phyloP scores from a whole-genome alignment of 257 asterid genomes.

The Anisodus acutangulus region DNA sequence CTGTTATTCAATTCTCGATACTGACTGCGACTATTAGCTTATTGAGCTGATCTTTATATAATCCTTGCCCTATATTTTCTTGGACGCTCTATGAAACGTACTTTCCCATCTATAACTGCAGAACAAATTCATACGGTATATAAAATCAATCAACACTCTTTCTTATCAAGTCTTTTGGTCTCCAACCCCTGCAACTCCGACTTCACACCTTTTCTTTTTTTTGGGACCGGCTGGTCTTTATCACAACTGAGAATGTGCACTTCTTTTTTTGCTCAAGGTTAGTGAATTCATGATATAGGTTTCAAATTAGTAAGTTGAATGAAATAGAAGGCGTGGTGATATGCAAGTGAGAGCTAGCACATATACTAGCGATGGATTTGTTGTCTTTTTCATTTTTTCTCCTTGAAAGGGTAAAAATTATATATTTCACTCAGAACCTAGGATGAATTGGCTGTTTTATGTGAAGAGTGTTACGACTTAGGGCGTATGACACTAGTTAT shows the following conservation, averaged over 20 bases:
- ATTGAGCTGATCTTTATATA: background rate
- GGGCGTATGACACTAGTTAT: background rate
- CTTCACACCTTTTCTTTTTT: background rate
- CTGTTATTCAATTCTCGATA: background rate
- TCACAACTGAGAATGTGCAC: background rate
- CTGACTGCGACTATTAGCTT: too few species aligned
- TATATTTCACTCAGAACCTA: too few species aligned
- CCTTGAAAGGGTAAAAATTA: too few species aligned
- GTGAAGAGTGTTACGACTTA: too few species aligned
- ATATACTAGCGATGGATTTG: too few species aligned
- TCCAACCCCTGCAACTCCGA: too few species aligned
- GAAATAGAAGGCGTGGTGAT: background rate
- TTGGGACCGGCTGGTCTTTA: background rate
- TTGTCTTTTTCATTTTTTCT: too few species aligned
- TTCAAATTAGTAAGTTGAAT: background rate
- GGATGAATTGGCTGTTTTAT: too few species aligned
- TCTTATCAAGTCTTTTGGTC: background rate
- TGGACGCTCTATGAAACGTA: background rate
- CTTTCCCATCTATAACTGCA: background rate
- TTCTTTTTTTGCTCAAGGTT: background rate
- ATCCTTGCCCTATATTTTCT: background rate
- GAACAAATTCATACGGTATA: background rate
- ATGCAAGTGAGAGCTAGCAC: background rate
- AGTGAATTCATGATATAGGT: background rate
- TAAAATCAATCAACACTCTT: background rate